Percentiles rank a stretch among this genome's conserved stretches.
These are phyloP conservation scores for Pinus albicaulis DNA, from an alignment of 75 land plant genomes.

Conservation along the genomic window DNA sequence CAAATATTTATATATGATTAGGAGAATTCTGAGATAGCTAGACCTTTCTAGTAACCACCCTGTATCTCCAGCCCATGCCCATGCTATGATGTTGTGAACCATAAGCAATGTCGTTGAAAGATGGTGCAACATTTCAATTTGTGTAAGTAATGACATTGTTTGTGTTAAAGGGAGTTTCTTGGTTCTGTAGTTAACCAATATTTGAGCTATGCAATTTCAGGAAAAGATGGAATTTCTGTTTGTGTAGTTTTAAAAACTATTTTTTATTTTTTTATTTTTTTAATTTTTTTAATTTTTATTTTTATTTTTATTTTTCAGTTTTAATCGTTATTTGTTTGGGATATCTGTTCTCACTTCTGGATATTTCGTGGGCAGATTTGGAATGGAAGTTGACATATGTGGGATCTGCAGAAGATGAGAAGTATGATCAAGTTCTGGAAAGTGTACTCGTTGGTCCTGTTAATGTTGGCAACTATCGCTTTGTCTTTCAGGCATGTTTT, in stretches of 20 bases:
- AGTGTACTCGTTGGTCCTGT: conserved; percentile 99
- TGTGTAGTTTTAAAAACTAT: background rate
- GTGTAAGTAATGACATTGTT: no score
- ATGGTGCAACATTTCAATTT: no score
- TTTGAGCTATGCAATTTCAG: background rate
- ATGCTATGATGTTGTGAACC: background rate
- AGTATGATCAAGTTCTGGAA: conserved; percentile 91
- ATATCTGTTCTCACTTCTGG: background rate
- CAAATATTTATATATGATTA: no score
- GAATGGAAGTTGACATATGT: conserved; percentile 98
- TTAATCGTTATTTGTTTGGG: background rate
- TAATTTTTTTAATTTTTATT: no score
- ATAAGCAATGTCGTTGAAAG: background rate
- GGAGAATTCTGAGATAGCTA: no score
- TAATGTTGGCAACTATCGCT: conserved; percentile 96
- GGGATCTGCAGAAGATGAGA: conserved; percentile 98
- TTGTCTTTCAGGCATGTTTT: conserved; percentile 74
- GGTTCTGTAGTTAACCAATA: no score
- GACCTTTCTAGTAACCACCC: no score
- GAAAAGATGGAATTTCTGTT: background rate
- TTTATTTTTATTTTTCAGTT: no score
- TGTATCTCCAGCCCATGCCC: no score
- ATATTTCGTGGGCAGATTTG: conserved; percentile 55
- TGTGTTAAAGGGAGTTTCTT: no score
- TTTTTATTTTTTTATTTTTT: no score